Evolutionary conservation across 108 stramenopile species (phyloP), one percentile per base, ranked within the genome.

Genomic region (Pseudonitzschia multistriata): DNA sequence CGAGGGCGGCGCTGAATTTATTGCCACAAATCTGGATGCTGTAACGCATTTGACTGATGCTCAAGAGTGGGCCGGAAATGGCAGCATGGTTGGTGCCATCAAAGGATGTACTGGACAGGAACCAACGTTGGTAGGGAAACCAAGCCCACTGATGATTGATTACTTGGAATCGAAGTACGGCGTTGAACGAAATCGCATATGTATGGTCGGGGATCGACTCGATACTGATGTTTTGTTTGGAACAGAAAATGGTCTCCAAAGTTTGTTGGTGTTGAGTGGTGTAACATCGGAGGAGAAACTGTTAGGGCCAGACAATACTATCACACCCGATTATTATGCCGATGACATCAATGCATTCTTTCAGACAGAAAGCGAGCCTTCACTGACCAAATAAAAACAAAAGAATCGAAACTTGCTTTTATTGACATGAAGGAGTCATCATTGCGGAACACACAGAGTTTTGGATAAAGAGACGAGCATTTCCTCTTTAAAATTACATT

Each of bases 141-240:
- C 98, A 0, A 81, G 83, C 67, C 91, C 98, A 10, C 81, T 99
- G 55, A 97, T 99, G 98, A 97, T 99, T 73, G 97, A 99, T 81
- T 98, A 99, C 71, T 76, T 99, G 49, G 88, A 85, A 29, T 79
- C 82, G 21, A 97, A 98, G 77, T 90, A 89, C 52, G 79, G 80
- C 14, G 66, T 97, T 28, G 91, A 95, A 25, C 82, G 86, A 53
- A 57, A 33, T 2, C 78, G 93, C 19, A 94, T 96, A 67, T 97
- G 97, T 72, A 97, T 97, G 95, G 97, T 99, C 11, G 98, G 98
- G 13, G 98, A 99, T 91, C 93, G 98, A 37, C 77, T 99, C 66
- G 98, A 99, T 84, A 99, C 98, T 7, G 98, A 99, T 80, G 81
- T 99, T 60, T 74, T 99, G 65, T 99, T 99, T 80, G 98, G 98